A percentile compares a stretch with the other conserved stretches of the same genome.
Conservation (phyloP, 78 protist species). For the Corallochytrium limacisporum region DNA sequence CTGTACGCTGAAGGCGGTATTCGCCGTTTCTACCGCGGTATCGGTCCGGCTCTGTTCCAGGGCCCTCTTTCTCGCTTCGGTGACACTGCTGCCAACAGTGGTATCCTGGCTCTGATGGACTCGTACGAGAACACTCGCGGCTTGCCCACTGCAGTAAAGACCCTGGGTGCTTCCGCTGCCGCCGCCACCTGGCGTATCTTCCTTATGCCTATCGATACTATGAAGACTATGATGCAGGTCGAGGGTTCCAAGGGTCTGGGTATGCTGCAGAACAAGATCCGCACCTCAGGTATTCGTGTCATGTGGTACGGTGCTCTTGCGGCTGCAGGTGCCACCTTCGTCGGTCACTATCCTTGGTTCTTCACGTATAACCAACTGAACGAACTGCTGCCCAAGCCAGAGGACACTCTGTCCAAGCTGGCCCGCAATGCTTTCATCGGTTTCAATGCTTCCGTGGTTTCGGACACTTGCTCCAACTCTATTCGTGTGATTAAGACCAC, state of each 20-base stretch:
- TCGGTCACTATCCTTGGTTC: slow-evolving; percentile 69
- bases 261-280: background rate
- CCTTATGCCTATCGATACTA: slow-evolving; percentile 62
- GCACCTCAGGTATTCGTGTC: slow-evolving; percentile 16
- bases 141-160: slow-evolving; percentile 49
- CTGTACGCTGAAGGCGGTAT: slow-evolving; percentile 60
- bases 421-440: slow-evolving; percentile 53
- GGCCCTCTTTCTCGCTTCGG: slow-evolving; percentile 48
- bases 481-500: slow-evolving; percentile 65
- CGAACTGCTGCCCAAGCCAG: slow-evolving; percentile 18
- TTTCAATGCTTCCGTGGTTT: slow-evolving; percentile 46
- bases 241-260: slow-evolving; percentile 29
- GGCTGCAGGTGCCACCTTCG: slow-evolving; percentile 27
- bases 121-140: slow-evolving; percentile 20
- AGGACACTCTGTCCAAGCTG: background rate
- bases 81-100: slow-evolving; percentile 72
- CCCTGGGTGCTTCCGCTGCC: slow-evolving; percentile 40
- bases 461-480: slow-evolving; percentile 60
- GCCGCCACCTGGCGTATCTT: slow-evolving; percentile 54
- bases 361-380: slow-evolving; percentile 43
- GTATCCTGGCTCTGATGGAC: slow-evolving; percentile 52
- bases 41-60: slow-evolving; percentile 48
- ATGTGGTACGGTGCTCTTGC: slow-evolving; percentile 54
- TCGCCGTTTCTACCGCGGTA: slow-evolving; percentile 54
- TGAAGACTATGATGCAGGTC: slow-evolving; percentile 54